Evolutionary conservation across 2,329 filamentous ascomycete species (phyloP), one percentile per base, ranked within the genome.

Genomic region (Neofusicoccum umdonicola): DNA sequence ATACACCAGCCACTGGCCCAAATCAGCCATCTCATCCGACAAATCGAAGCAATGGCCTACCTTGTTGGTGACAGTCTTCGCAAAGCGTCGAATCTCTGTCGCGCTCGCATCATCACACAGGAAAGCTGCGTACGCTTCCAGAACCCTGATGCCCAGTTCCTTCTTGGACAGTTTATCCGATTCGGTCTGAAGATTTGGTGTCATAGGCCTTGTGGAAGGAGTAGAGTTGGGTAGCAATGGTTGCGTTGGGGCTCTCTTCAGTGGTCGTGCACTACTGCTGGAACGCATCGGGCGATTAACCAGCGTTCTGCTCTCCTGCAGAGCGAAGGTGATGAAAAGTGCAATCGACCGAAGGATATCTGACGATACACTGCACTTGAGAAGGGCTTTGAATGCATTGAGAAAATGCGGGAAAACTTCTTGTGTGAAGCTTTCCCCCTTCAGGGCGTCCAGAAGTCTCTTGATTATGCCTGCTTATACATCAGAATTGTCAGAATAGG

Each of bases 1-100:
- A 76, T 97, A 96, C 13, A 99, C 81, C 13, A 97, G 85, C 93
- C 93, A 97, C 89, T 94, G 69, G 50, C 65, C 64, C 67, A 69
- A 71, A 58, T 64, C 57, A 65, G 51, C 64, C 65, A 57, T 54
- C 62, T 58, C 62, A 45, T 78, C 73, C 81, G 74, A 69, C 70
- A 51, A 45, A 63, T 48, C 12, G 47, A 34, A 8, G 13, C 31
- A 22, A 19, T 47, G 67, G 77, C 82, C 72, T 81, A 92, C 91
- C 84, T 97, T 97, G 70, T 96, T 97, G 22, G 94, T 97, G 8
- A 99, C 94, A 1, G 94, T 96, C 72, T 90, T 91, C 4, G 93
- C 92, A 81, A 99, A 98, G 71, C 93, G 95, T 72, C 89, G 87
- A 64, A 97, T 90, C 67, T 90, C 88, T 13, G 81, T 81, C 9